A percentile compares a stretch with the other conserved stretches of the same genome.
Evolutionary conservation across 176 grass and related monocot genomes (phyloP).

Genomic region (Hsuehochloa calcarea): DNA sequence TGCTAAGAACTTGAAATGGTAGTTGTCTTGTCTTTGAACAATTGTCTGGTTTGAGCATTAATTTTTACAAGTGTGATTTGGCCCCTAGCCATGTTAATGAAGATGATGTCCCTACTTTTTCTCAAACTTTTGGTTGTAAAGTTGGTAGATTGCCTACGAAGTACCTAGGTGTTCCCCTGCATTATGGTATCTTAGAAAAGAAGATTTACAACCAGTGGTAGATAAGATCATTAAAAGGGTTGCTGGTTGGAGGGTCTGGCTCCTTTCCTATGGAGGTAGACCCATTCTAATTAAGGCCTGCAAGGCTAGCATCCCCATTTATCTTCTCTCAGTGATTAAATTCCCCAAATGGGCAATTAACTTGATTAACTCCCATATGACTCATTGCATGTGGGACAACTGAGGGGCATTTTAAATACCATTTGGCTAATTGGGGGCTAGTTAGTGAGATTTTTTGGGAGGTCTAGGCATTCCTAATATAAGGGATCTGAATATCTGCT

Average conservation of each 20-base stretch:
- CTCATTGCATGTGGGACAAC: no score
- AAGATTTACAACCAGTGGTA: neutral
- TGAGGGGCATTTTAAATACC: no score
- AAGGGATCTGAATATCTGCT: no score
- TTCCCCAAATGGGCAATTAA: neutral
- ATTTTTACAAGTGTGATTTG: neutral
- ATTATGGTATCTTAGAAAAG: neutral
- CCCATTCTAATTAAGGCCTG: no score
- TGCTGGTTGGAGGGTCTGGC: neutral
- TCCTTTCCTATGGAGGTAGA: neutral
- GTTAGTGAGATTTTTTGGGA: no score
- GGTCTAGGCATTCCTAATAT: no score
- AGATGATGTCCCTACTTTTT: neutral
- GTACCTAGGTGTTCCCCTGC: neutral
- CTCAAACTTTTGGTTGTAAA: neutral
- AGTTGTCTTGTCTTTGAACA: neutral
- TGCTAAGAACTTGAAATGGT: neutral
- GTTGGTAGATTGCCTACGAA: neutral
- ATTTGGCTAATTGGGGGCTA: no score
- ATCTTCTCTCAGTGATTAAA: neutral
- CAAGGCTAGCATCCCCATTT: neutral
- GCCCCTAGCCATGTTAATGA: no score
- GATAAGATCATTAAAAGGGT: neutral
- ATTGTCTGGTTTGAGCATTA: neutral
- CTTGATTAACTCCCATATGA: neutral